phyloP scores from a whole-genome alignment of 2,329 filamentous ascomycete species.

The Cladosporium sp. region DNA sequence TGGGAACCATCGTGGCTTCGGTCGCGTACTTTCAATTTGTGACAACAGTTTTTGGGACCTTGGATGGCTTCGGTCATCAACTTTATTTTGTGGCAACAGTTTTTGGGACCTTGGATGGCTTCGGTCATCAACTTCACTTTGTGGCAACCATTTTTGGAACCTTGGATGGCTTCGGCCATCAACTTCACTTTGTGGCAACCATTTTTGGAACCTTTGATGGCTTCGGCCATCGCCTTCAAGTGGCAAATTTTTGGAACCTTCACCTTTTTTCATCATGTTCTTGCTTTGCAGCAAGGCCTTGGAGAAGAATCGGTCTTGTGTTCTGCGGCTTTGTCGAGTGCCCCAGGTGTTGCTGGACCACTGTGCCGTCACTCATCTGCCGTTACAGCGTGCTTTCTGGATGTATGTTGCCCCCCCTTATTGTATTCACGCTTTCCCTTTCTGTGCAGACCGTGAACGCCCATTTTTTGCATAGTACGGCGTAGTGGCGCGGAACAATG shows the following conservation, averaged over 20 bases:
- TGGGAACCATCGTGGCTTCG: background rate
- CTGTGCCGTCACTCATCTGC: too few species aligned
- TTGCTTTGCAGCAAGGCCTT: background rate
- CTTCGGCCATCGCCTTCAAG: background rate
- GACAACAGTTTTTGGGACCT: background rate
- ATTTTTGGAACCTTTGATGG: background rate
- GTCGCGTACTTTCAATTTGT: background rate
- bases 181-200: background rate
- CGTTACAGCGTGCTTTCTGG: too few species aligned
- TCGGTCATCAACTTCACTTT: too few species aligned
- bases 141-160: too few species aligned
- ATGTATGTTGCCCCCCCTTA: too few species aligned
- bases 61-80: background rate
- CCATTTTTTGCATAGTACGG: too few species aligned
- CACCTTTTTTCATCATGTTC: conserved; percentile 1
- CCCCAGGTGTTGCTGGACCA: background rate
- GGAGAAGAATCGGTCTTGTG: background rate
- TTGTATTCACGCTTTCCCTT: too few species aligned
- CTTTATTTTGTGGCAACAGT: background rate
- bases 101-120: too few species aligned
- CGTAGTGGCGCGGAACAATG: too few species aligned
- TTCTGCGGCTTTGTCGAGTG: background rate
- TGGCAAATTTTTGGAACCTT: background rate
- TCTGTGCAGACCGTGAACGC: too few species aligned
- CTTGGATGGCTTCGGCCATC: too few species aligned